Evolutionary conservation across 148 eudicot genomes (phyloP), one percentile per base, ranked within the genome.

Genomic region (Diospyros lotus): DNA sequence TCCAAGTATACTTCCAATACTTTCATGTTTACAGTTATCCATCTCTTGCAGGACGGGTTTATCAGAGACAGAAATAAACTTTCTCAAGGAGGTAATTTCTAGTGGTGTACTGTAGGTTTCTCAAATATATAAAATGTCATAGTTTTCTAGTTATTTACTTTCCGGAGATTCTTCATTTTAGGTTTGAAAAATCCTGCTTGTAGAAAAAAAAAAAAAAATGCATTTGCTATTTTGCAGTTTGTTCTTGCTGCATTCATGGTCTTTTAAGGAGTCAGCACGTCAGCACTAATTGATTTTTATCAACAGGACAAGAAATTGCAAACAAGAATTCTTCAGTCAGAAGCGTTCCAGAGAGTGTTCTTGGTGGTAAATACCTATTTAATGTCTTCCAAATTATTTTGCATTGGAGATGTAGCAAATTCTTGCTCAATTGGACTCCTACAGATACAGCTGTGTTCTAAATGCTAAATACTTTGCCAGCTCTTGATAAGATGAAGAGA

Each of bases 21-120:
- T 60, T 63, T 3, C 10, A 3, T 50, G 4, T 50, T 63, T 64
- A 52, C 48, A 18, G 18, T 59, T 46, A 70, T 44, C 15, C 56
- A 40, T 72, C 58, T 72, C 75, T 81, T 80, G 83, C 86, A 94
- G 98, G 97, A 86, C 95, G 86, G 98, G 98, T 68, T 86, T 94
- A 76, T 94, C 98, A 11, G 95, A 87, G 77, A 83, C 91, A 72
- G 98, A 94, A 86, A 78, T 94, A 76, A 74, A 79, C 71, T 88
- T 87, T 80, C 89, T 94, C 56, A 86, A 79, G 70, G 87, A 94
- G 98, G 98, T 94, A 81, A 64, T 77, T 73, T 53, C 43, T 15
- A 64, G 14, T 50, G 28, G 46, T 73, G 13, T 13, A 44, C n/a
- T 12, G 38, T 10, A 9, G 12, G 52, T 72, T 43, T 51, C 10